A percentile compares a stretch with the other conserved stretches of the same genome.
Conservation (phyloP, 805 yeast species). For the Kodamaea leandrae region DNA sequence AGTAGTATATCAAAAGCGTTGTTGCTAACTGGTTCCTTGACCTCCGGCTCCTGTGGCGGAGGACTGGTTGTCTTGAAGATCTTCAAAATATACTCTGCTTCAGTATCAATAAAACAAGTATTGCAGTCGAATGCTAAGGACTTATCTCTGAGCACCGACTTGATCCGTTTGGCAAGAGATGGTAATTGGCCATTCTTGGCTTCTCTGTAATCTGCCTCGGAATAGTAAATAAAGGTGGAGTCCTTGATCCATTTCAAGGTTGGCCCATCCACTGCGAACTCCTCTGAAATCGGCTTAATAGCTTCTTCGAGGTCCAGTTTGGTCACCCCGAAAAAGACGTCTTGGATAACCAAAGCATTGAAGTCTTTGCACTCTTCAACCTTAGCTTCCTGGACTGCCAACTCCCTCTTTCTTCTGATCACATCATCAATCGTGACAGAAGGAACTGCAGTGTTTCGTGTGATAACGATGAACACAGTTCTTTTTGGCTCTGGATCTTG, state of each 20-base stretch:
- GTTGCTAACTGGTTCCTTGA: neutral
- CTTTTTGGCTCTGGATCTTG: slow-evolving; percentile 82
- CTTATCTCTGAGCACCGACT: slow-evolving; percentile 30
- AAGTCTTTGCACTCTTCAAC: slow-evolving; percentile 25
- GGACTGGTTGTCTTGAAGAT: slow-evolving; percentile 12
- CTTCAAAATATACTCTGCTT: slow-evolving; percentile 18
- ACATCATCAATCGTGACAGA: slow-evolving; percentile 46
- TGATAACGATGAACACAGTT: slow-evolving; percentile 58
- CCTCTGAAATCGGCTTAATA: slow-evolving; percentile 22
- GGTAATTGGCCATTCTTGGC: slow-evolving; percentile 41
- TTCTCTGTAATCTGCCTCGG: slow-evolving; percentile 30
- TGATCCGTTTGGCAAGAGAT: slow-evolving; percentile 35
- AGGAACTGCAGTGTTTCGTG: slow-evolving; percentile 40
- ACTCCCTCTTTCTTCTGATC: slow-evolving; percentile 19
- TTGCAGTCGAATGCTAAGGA: slow-evolving; percentile 51
- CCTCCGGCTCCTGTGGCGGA: slow-evolving; percentile 1
- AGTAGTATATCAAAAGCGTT: slow-evolving; percentile 10
- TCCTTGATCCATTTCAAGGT: slow-evolving; percentile 42
- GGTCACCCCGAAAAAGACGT: slow-evolving; percentile 53
- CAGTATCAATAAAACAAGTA: slow-evolving; percentile 41
- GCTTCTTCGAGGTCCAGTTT: slow-evolving; percentile 40
- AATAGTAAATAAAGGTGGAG: slow-evolving; percentile 40
- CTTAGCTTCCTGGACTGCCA: slow-evolving; percentile 20
- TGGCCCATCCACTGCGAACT: slow-evolving; percentile 23
- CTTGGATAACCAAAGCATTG: slow-evolving; percentile 56